Base-by-base conservation (phyloP, 2,329 filamentous ascomycete species). In the Ophiostoma pallidulum region DNA sequence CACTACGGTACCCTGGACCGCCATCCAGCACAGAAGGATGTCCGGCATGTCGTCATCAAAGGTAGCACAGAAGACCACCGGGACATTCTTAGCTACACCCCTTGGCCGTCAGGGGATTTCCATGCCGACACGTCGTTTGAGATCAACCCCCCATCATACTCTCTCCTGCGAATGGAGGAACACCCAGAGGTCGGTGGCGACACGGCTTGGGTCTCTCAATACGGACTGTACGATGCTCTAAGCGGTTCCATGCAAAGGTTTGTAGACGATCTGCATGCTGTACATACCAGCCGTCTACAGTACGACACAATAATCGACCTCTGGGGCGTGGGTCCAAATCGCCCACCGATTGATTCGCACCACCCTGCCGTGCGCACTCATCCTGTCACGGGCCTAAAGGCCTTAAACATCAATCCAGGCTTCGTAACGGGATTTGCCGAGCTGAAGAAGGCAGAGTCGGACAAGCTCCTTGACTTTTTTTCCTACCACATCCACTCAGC, bases 81-180 rank as follows among this genome's bases (percentile, higher is more conserved):
- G 9, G 64, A 68, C 49, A 57, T 69, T 2, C 52, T 61, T 2
- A 68, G 64, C 22, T 72, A 73, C 55, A 74, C 71, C 1, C 69
- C 69, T 0, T 73, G 69, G 67, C 66, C 66, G 1, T 63, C 58
- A 8, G 65, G 60, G 4, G 71, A 72, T 40, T 74, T 68, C 50
- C 71, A 74, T 49, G 67, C 71, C 24, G 71, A 75, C 54, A 73
- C 69, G 2, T 70, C 66, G 0, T 74, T 73, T 51, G 71, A 74
- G 55, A 63, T 72, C 50, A 73, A 74, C 50, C 70, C 71, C 2
- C 71, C 71, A 0, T 69, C 65, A 1, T 74, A 73, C 51, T 73
- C 70, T 1, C 54, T 74, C n/a, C 59, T 75, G 10, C 62, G 70
- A 16, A 74, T 74, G 67, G 68, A 74, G 54, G 68, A 72, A 45